Percentiles rank a stretch among this genome's conserved stretches.
These are phyloP conservation scores for Hebeloma cylindrosporum DNA, from an alignment of 768 basidiomycete species.

Conservation along the genomic window DNA sequence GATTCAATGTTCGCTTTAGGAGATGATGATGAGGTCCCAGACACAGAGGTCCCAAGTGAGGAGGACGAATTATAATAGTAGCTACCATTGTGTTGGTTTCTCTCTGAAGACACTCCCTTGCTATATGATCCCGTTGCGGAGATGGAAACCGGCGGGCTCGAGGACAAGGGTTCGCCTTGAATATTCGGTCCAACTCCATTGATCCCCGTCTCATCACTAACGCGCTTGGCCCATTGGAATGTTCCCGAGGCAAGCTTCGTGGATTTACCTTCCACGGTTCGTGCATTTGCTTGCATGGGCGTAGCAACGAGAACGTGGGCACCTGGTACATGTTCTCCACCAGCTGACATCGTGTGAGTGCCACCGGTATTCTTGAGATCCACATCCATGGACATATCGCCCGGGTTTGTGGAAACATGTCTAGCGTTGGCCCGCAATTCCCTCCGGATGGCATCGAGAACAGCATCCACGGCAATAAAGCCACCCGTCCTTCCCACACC, in stretches of 20 bases:
- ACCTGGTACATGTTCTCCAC: constrained; percentile 14
- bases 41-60: constrained; percentile 27
- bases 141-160: constrained; percentile 1
- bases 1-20: constrained; percentile 16
- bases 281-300: constrained; percentile 25
- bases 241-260: constrained; percentile 27
- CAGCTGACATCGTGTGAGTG: constrained; percentile 7
- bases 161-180: not conserved
- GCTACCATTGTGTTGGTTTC: constrained; percentile 15
- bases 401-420: constrained; percentile 2
- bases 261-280: constrained; percentile 9
- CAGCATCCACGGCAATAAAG: constrained; percentile 86
- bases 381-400: constrained; percentile 31
- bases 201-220: constrained; percentile 23
- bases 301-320: constrained; percentile 31
- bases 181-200: not conserved
- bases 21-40: constrained; percentile 24
- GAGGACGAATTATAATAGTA: constrained; percentile 25
- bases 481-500: constrained; percentile 95
- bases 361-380: constrained; percentile 15
- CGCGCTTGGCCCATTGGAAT: constrained; percentile 47
- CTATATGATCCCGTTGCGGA: constrained; percentile 22
- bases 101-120: constrained; percentile 18
- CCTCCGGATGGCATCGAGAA: constrained; percentile 70
- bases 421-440: constrained; percentile 51